Evolutionary conservation across 2,329 filamentous ascomycete species (phyloP), one percentile per base, ranked within the genome.

Genomic region (Neonectria neomacrospora): DNA sequence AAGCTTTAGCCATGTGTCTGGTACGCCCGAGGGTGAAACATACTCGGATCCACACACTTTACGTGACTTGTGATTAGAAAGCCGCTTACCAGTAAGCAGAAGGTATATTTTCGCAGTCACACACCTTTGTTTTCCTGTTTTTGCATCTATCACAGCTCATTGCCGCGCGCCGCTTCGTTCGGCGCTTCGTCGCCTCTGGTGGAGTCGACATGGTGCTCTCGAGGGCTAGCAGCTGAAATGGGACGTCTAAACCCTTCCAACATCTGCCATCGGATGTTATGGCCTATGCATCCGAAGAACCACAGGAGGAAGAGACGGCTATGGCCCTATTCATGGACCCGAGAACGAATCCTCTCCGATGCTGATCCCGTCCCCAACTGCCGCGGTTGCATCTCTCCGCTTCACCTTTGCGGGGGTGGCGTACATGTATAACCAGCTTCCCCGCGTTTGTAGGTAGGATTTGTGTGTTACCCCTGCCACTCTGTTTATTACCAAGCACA

Each of bases 61-160:
- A n/a, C n/a, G 32, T 10, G 14, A 37, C 34, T 37, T 8, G 12
- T 6, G 7, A 34, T 47, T 16, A 51, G 45, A 22, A 52, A 53
- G 14, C 23, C 26, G n/a, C 9, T 8, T 2, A 32, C 7, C 3
- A 11, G 11, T 26, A 5, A 14, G 28, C 22, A 20, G 28, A 37
- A 14, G 8, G 34, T 8, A 8, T n/a, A 5, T n/a, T n/a, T n/a
- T n/a, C n/a, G n/a, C n/a, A n/a, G n/a, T n/a, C 26, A 14, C 60
- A 42, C 8, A 62, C 60, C 55, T 63, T 63, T 30, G 60, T 63
- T 32, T 63, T 63, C 26, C 60, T 47, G 6, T 39, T 50, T 11
- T 59, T 63, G n/a, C 60, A 63, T 28, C 60, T 20, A 16, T 63
- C 60, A 30, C 60, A 63, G 30, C 60, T 63, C 60, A 63, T 63